Evolutionary conservation across 2,329 filamentous ascomycete species (phyloP), one percentile per base, ranked within the genome.

Genomic region (Monosporascus cannonballus): DNA sequence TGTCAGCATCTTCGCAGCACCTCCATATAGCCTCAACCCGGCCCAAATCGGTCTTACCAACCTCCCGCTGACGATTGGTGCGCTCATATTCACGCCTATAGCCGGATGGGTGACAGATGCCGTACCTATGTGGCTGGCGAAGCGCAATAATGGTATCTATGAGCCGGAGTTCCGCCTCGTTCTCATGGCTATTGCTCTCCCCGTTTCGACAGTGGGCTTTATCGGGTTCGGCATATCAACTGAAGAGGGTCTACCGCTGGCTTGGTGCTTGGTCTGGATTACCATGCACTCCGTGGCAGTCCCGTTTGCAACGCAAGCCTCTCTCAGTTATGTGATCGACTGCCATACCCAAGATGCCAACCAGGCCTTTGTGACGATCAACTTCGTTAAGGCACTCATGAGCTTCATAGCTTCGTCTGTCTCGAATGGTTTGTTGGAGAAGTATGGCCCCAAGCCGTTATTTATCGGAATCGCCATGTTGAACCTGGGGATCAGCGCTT

Each of bases 31-130:
- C 39, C 59, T 62, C 41, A 61, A 49, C 47, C 57, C 60, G 3
- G 42, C 60, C 2, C 56, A 62, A 52, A 55, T 62, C 34, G 60
- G 60, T 8, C 60, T 61, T 4, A 62, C 60, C 48, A 62, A 62
- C 45, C 47, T 62, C 37, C 60, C 60, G 11, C 38, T 62, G 9
- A 58, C 59, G 3, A 54, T 61, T 25, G 59, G 42, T 24, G 52
- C 60, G 3, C 56, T 62, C 44, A 51, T 62, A 50, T 62, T 59
- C 52, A 58, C 58, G 24, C 60, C 60, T 2, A 17, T 62, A 2
- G 61, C 60, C 3, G 60, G 60, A 6, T 62, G 60, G 60, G 59
- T 62, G 58, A 56, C 60, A 17, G 60, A 62, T 37, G 58, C 58
- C 11, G 39, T 62, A 11, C 60, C 60, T 2, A 57, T 62, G 37